Base-by-base conservation (phyloP, 495 filamentous ascomycete genomes). In the Evansstolkia leycettana region DNA sequence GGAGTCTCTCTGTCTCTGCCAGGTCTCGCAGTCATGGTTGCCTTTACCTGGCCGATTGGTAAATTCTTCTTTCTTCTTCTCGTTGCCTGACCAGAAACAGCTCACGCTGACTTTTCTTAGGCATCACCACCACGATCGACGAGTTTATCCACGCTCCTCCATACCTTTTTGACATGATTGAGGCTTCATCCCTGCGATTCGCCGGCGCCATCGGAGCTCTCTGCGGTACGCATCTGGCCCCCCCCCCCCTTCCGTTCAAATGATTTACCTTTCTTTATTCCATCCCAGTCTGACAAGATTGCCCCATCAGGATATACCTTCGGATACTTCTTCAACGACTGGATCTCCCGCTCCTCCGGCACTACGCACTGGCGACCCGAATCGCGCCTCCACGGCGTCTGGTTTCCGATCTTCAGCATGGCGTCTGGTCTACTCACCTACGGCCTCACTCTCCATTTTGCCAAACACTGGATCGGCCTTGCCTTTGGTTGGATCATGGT, bases 401-500 rank as follows among this genome's bases (percentile, higher is more conserved):
- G 56, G 50, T 18, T 54, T 14, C 51, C 60, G 1, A 46, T 57
- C 14, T 43, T 38, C 16, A 54, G 50, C 36, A 49, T 59, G 50
- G 49, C 39, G 5, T 36, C 33, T 12, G 58, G 57, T 3, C 45
- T 64, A 0, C 37, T 64, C 11, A 56, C 52, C 2, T 61, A 61
- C 24, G 55, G 60, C 3, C 28, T 60, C 3, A 58, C 60, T 0
- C 41, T 64, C 25, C 36, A 64, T 25, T 58, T 50, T 27, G 44
- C 34, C 10, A 56, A 56, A 20, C 52, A 54, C 28, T 64, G 60
- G 60, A 53, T 62, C 19, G 60, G 57, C 0, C 39, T 62, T 18
- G 60, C 56, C 2, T 50, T 62, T 34, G 60, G 60, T 0, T 64
- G 60, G 60, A 45, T 51, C 16, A 52, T 64, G 60, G 55, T 60